These are phyloP conservation scores for Singerocomus inundabilis DNA, from an alignment of 1,284 basidiomycete genomes.

Conservation along the genomic window DNA sequence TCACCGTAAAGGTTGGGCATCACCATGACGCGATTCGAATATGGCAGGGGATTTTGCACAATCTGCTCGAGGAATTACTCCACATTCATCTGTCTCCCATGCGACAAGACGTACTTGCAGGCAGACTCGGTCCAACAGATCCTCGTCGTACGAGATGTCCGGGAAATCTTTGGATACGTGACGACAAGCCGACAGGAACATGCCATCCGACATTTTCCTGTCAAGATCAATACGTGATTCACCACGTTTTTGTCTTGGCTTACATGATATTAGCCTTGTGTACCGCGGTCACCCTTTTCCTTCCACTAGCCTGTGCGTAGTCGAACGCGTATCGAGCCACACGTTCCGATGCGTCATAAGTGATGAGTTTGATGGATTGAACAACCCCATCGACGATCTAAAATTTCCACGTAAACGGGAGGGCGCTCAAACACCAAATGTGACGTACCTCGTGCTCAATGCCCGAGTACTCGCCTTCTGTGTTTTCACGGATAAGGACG, in stretches of 20 bases:
- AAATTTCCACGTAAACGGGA: slow-evolving; percentile 13
- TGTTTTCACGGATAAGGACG: slow-evolving; percentile 98
- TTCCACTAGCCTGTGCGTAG: slow-evolving; percentile 86
- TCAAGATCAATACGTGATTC: slow-evolving; percentile 13
- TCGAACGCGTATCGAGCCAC: slow-evolving; percentile 99
- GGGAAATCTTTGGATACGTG: slow-evolving; percentile 97
- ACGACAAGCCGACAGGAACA: slow-evolving; percentile 98
- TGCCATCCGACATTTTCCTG: slow-evolving; percentile 99
- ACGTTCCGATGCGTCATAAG: slow-evolving; percentile 98
- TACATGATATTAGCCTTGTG: slow-evolving; percentile 99
- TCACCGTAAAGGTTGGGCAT: slow-evolving; percentile 99
- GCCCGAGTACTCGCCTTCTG: slow-evolving; percentile 99
- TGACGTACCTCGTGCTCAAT: slow-evolving; percentile 91
- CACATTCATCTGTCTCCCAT: not conserved
- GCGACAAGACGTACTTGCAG: slow-evolving; percentile 59
- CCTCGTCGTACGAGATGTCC: slow-evolving; percentile 93
- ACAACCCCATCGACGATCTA: slow-evolving; percentile 96
- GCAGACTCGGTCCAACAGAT: slow-evolving; percentile 96
- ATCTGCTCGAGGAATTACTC: slow-evolving; percentile 47
- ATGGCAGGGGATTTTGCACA: slow-evolving; percentile 92
- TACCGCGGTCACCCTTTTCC: slow-evolving; percentile 95
- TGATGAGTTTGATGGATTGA: slow-evolving; percentile 99
- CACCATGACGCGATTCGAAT: slow-evolving; percentile 98
- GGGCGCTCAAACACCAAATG: not conserved
- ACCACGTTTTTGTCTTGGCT: slow-evolving; percentile 26